Evolutionary conservation across 2,329 filamentous ascomycete genomes (phyloP), one percentile per base, ranked within the genome.

Genomic region (Ilyonectria destructans): DNA sequence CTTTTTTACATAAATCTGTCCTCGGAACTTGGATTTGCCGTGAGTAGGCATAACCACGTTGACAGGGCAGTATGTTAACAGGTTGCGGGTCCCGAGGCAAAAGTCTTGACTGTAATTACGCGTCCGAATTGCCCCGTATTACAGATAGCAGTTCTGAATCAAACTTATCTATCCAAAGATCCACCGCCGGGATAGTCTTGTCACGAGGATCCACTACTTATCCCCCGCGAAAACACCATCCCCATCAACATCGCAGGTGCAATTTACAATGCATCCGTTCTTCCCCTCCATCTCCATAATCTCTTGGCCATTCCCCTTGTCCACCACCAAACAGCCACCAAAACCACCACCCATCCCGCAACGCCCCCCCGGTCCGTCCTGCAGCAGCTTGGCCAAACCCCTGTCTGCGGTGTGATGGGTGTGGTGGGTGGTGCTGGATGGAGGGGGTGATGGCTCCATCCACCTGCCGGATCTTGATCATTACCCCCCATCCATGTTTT

Each of bases 381-480:
- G n/a, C 51, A 54, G 31, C 19, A 21, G 31, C 10, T 23, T 23
- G 12, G 19, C n/a, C 12, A 19, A 54, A 21, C 33, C 31, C 51
- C 51, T 52, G 49, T 52, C 29, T 17, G 13, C 29, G 9, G 29
- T 35, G 49, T 52, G 49, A 33, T 52, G 29, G 9, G 29, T 21
- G 49, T 52, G 29, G 33, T 33, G n/a, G 29, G 19, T 31, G 29
- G 48, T 48, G 19, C 21, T 48, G 26, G 26, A 10, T n/a, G 37
- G 12, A 17, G 15, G 15, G 40, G 40, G 15, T 43, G 15, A n/a
- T n/a, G 31, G 21, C 46, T 51, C 45, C 43, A 51, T 60, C 33
- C 58, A 60, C 46, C 58, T 61, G 58, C 58, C 48, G 58, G 35
- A 61, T 61, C 58, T 61, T 61, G 58, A 61, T 61, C 23, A 52